These are phyloP conservation scores for Kodamaea hsintzibuensis DNA, from an alignment of 805 yeast genomes.

Conservation along the genomic window DNA sequence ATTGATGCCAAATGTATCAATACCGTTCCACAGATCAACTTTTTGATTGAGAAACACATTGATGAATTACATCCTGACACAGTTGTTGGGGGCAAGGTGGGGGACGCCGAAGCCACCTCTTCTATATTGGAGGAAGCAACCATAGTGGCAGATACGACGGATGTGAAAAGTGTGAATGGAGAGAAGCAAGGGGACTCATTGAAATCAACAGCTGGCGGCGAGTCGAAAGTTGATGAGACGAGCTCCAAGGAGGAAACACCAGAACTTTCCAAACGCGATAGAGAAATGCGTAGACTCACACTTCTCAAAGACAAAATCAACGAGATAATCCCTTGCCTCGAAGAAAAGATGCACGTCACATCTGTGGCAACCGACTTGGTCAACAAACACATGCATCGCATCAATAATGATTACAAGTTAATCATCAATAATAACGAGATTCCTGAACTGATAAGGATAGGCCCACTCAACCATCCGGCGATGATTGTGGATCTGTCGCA, in stretches of 20 bases:
- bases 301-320: conserved; percentile 47
- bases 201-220: neutral
- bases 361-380: conserved; percentile 83
- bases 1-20: conserved; percentile 91
- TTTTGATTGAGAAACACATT: conserved; percentile 52
- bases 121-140: neutral
- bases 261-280: neutral
- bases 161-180: conserved; percentile 8
- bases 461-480: conserved; percentile 90
- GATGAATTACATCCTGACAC: conserved; percentile 17
- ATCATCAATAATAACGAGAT: conserved; percentile 74
- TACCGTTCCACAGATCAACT: conserved; percentile 65
- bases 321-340: conserved; percentile 87
- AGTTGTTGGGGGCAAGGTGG: too few relatives aligned
- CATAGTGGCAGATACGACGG: neutral
- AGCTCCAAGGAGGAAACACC: neutral
- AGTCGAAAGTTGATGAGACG: neutral
- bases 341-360: conserved; percentile 97
- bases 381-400: conserved; percentile 63
- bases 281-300: conserved; percentile 34
- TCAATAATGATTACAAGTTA: conserved; percentile 78
- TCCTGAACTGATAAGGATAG: conserved; percentile 74
- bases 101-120: too few relatives aligned
- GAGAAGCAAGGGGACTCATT: neutral
- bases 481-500: conserved; percentile 58